Evolutionary conservation across 2,329 filamentous ascomycete species (phyloP).

Genomic region (Aspergillus sclerotialis): DNA sequence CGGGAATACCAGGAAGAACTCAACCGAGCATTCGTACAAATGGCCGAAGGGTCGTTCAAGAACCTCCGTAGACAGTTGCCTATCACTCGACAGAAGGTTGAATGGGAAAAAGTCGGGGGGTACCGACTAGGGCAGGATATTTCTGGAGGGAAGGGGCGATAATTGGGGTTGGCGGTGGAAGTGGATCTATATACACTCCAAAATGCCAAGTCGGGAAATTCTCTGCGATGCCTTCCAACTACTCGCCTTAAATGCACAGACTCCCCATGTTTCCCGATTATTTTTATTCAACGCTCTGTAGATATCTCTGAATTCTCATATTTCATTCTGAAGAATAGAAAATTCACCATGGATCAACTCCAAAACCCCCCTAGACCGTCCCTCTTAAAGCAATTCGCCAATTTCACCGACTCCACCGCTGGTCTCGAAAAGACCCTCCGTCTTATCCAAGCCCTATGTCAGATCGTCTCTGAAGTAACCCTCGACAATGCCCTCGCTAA

Average conservation of each 20-base stretch:
- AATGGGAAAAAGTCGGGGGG: constrained; percentile 96
- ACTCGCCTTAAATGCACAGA: too few relatives aligned
- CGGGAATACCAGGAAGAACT: constrained; percentile 95
- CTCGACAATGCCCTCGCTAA: constrained; percentile 20
- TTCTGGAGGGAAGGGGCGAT: constrained; percentile 53
- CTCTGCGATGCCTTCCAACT: too few relatives aligned
- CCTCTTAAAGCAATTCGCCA: constrained; percentile 19
- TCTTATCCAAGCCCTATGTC: constrained; percentile 30
- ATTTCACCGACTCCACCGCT: constrained; percentile 23
- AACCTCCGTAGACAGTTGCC: constrained; percentile 83
- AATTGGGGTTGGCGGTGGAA: too few relatives aligned
- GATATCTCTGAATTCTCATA: too few relatives aligned
- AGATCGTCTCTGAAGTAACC: constrained; percentile 23
- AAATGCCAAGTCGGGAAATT: too few relatives aligned
- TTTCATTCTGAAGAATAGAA: too few relatives aligned
- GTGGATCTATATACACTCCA: too few relatives aligned
- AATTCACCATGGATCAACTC: too few relatives aligned
- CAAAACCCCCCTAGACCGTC: neutral
- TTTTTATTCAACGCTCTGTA: too few relatives aligned
- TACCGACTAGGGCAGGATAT: constrained; percentile 82
- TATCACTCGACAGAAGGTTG: constrained; percentile 95
- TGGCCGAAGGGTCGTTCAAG: constrained; percentile 96
- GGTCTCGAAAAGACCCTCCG: constrained; percentile 35
- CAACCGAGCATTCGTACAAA: constrained; percentile 77
- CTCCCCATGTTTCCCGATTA: too few relatives aligned